Base-by-base conservation (phyloP, 192 early-diverging fungal species). In the Radiomyces spectabilis region DNA sequence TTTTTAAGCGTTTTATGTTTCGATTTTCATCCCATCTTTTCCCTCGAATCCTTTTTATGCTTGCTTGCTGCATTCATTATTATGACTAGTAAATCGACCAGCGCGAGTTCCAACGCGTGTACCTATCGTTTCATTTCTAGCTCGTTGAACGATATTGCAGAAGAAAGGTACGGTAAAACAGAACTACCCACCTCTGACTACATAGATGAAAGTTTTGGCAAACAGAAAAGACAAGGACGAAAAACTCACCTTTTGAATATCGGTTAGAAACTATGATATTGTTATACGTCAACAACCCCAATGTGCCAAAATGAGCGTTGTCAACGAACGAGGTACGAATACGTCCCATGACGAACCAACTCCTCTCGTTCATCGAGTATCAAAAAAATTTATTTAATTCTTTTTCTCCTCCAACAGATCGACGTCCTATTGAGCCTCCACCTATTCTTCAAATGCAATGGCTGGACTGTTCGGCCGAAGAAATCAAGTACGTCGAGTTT, bases 401-500 rank as follows among this genome's bases (percentile, higher is more conserved):
- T n/a, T n/a, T n/a, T n/a, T n/a, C n/a, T n/a, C n/a, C n/a, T n/a
- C n/a, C n/a, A n/a, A 35, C 41, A 66, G 63, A 66, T 42, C 63
- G 63, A 24, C 51, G 63, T 41, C 63, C 63, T 40, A 66, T 66
- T 49, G 63, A 66, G 41, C 63, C 63, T 13, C 63, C 63, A 53
- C 63, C 63, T 12, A 66, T 66, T 37, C 41, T 66, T 10, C 63
- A 61, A 18, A n/a, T 61, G 5, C 49, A 61, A 21, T 53, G 29
- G 33, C 21, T 53, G 9, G 25, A 61, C 22, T 61, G 59, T 18
- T 53, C 59, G n/a, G 25, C 40, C 24, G 42, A 61, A 38, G 59
- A 61, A 19, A 53, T 41, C 43, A 61, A 50, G 59, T 61, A 61
- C 22, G 9, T 29, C 29, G 24, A 9, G n/a, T 27, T 53, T 18